These are phyloP conservation scores for Plasmodium adleri DNA, from an alignment of 169 alveolate genomes.

Conservation along the genomic window DNA sequence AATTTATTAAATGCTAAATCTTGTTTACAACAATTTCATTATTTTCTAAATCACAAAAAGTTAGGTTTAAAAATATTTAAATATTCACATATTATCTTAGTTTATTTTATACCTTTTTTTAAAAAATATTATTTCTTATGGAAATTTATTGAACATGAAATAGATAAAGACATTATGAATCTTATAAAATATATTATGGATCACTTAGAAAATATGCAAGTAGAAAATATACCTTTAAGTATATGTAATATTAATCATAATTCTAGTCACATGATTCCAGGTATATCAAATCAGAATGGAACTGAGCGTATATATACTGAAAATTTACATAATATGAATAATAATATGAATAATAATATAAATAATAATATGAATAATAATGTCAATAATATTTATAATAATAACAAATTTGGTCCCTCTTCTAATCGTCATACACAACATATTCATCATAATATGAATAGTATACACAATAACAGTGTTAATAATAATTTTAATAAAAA, in stretches of 20 bases:
- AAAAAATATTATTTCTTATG: slow-evolving; percentile 60
- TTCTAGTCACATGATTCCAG: not conserved
- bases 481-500: too few species aligned
- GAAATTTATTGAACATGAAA: slow-evolving; percentile 69
- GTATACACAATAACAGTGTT: too few species aligned
- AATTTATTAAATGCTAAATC: slow-evolving; percentile 46
- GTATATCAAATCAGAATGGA: not conserved
- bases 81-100: slow-evolving; percentile 32
- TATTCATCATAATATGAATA: too few species aligned
- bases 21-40: slow-evolving; percentile 50
- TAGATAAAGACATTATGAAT: slow-evolving; percentile 34
- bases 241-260: not conserved
- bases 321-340: not conserved
- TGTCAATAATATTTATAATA: slow-evolving; percentile 1
- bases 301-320: not conserved
- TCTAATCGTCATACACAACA: too few species aligned
- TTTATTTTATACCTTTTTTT: slow-evolving; percentile 60
- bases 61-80: slow-evolving; percentile 44
- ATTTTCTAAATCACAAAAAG: slow-evolving; percentile 29
- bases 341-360: not conserved
- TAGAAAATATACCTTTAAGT: not conserved
- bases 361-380: not conserved
- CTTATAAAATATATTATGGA: slow-evolving; percentile 20
- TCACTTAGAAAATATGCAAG: slow-evolving; percentile 34
- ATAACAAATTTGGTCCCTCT: not conserved